phyloP scores from a whole-genome alignment of 2,329 filamentous ascomycete species.

The Colletotrichum scovillei region DNA sequence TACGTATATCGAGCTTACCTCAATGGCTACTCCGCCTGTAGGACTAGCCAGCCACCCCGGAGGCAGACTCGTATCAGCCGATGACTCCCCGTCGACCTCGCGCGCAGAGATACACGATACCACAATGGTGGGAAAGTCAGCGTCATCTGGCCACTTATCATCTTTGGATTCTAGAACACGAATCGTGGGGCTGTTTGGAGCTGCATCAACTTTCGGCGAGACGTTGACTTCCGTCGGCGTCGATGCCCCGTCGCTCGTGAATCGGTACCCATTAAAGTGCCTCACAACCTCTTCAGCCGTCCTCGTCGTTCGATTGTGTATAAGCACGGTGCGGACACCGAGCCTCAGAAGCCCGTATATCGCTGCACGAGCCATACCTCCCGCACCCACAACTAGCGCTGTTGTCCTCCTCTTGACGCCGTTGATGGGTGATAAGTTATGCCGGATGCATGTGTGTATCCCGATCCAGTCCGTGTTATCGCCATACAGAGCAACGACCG shows the following conservation, averaged over 20 bases:
- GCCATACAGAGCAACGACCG: constrained; percentile 76
- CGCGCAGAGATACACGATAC: constrained; percentile 82
- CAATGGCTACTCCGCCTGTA: constrained; percentile 80
- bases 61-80: constrained; percentile 77
- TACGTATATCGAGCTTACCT: constrained; percentile 65
- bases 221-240: constrained; percentile 37
- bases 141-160: constrained; percentile 72
- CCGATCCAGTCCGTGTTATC: constrained; percentile 88
- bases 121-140: constrained; percentile 76
- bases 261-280: constrained; percentile 70
- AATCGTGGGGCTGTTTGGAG: constrained; percentile 66
- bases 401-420: constrained; percentile 66
- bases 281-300: constrained; percentile 74
- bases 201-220: constrained; percentile 46
- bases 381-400: constrained; percentile 72
- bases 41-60: constrained; percentile 76
- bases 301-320: constrained; percentile 76
- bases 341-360: constrained; percentile 83
- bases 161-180: constrained; percentile 55
- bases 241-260: constrained; percentile 52
- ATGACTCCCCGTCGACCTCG: constrained; percentile 69
- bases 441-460: constrained; percentile 77
- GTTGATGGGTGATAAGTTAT: constrained; percentile 78
- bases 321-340: constrained; percentile 79
- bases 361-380: constrained; percentile 82